These are phyloP conservation scores for Rubroshorea leprosula DNA, from an alignment of 345 rosid species.

Conservation along the genomic window DNA sequence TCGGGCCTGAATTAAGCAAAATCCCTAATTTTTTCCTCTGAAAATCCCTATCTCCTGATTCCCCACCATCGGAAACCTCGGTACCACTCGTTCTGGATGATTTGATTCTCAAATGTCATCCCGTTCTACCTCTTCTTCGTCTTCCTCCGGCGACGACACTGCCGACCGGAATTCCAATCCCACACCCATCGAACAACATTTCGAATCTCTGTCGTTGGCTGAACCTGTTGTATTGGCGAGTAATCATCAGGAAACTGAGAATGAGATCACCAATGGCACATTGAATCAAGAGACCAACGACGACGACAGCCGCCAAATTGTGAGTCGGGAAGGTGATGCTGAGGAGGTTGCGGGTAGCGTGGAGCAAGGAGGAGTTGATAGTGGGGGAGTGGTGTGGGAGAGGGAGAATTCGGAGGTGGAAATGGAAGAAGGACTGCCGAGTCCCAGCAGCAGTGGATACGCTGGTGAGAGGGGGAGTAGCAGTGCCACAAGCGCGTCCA, in stretches of 20 bases:
- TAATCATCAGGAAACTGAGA: conserved; percentile 1
- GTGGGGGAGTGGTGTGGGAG: conserved; percentile 19
- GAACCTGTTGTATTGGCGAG: conserved; percentile 19
- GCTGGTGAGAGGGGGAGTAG: conserved; percentile 95
- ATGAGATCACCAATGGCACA: conserved; percentile 15
- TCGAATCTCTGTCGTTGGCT: conserved; percentile 25
- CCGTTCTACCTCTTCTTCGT: conserved; percentile 28
- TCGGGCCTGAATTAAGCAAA: not conserved
- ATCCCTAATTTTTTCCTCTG: not conserved
- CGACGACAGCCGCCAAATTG: not conserved
- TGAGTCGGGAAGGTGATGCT: not conserved
- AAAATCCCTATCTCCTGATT: not conserved
- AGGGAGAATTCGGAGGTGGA: conserved; percentile 50
- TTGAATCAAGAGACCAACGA: conserved; percentile 17
- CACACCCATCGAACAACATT: conserved; percentile 21
- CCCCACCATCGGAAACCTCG: not conserved
- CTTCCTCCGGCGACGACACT: conserved; percentile 26
- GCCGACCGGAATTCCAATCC: conserved; percentile 29
- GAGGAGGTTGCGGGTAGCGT: conserved; percentile 16
- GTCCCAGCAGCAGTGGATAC: conserved; percentile 91
- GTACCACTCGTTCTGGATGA: not conserved
- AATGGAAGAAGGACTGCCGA: conserved; percentile 51
- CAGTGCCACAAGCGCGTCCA: conserved; percentile 50
- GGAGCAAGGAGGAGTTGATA: conserved; percentile 13
- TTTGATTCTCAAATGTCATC: conserved; percentile 12